A percentile compares a stretch with the other conserved stretches of the same genome.
These are phyloP conservation scores for Calonectria fujianensis DNA, from an alignment of 2,329 filamentous ascomycete species.

Conservation along the genomic window DNA sequence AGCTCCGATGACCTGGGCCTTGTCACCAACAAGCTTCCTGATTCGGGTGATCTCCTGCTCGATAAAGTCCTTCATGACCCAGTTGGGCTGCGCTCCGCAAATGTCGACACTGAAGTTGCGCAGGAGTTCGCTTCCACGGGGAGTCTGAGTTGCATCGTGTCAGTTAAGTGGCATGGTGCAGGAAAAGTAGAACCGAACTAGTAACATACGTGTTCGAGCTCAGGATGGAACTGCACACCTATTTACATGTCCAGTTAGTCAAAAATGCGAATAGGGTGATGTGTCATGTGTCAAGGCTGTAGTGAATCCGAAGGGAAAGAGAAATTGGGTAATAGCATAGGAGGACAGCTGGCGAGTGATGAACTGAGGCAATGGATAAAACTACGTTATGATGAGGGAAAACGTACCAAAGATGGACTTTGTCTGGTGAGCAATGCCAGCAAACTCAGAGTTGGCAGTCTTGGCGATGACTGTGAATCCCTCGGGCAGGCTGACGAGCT, in stretches of 20 bases:
- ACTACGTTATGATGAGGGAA: not conserved
- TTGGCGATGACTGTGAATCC: constrained; percentile 84
- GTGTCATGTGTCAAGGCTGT: too few relatives aligned
- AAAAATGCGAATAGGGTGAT: too few relatives aligned
- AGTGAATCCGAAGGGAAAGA: too few relatives aligned
- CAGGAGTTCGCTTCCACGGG: constrained; percentile 81
- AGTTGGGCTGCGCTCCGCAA: constrained; percentile 84
- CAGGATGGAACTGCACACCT: constrained; percentile 86
- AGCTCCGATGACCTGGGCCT: constrained; percentile 75
- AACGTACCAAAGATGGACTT: constrained; percentile 80
- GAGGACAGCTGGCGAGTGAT: too few relatives aligned
- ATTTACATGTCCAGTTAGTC: too few relatives aligned
- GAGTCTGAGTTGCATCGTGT: constrained; percentile 63
- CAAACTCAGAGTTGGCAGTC: constrained; percentile 85
- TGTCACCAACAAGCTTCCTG: constrained; percentile 85
- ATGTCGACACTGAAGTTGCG: constrained; percentile 90
- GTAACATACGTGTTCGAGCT: constrained; percentile 66
- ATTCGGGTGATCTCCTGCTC: constrained; percentile 89
- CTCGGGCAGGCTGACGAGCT: constrained; percentile 83
- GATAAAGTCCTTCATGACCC: constrained; percentile 91
- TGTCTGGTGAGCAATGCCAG: constrained; percentile 83
- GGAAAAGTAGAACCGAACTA: too few relatives aligned
- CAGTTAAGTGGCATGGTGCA: too few relatives aligned
- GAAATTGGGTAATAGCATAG: too few relatives aligned
- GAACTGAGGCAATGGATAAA: not conserved